phyloP scores from a whole-genome alignment of 768 basidiomycete species.

The Ramaria rubella region DNA sequence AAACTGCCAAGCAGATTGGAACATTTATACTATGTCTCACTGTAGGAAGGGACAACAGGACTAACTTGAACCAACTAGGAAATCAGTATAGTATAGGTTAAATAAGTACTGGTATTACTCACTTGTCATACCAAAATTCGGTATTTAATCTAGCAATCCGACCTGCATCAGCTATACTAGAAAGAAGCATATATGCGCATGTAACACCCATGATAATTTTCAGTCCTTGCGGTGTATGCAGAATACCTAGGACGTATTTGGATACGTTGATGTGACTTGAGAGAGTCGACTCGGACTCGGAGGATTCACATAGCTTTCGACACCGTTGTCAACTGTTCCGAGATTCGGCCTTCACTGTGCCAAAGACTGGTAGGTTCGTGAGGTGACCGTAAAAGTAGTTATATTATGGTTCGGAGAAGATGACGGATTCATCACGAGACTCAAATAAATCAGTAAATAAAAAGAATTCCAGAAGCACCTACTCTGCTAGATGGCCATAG shows the following conservation, averaged over 20 bases:
- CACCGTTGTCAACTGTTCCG: not conserved
- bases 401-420: too few species aligned
- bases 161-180: not conserved
- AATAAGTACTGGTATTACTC: not conserved
- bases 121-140: slow-evolving; percentile 25
- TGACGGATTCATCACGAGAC: too few species aligned
- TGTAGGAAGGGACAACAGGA: not conserved
- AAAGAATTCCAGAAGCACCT: not conserved
- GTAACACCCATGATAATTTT: slow-evolving; percentile 20
- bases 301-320: slow-evolving; percentile 1
- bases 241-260: slow-evolving; percentile 18
- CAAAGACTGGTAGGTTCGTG: too few species aligned
- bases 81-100: not conserved
- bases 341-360: slow-evolving; percentile 9
- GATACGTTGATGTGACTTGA: too few species aligned
- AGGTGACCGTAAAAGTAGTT: too few species aligned
- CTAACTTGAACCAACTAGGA: slow-evolving; percentile 10
- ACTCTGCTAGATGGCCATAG: slow-evolving; percentile 8
- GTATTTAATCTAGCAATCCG: slow-evolving; percentile 18
- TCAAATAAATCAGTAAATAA: not conserved
- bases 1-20: not conserved
- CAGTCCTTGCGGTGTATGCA: slow-evolving; percentile 19
- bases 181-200: not conserved
- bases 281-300: too few species aligned
- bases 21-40: not conserved